Percentiles rank a stretch among this genome's conserved stretches.
phyloP scores from a whole-genome alignment of 192 early-diverging fungal genomes.

The Lobosporangium transversale region DNA sequence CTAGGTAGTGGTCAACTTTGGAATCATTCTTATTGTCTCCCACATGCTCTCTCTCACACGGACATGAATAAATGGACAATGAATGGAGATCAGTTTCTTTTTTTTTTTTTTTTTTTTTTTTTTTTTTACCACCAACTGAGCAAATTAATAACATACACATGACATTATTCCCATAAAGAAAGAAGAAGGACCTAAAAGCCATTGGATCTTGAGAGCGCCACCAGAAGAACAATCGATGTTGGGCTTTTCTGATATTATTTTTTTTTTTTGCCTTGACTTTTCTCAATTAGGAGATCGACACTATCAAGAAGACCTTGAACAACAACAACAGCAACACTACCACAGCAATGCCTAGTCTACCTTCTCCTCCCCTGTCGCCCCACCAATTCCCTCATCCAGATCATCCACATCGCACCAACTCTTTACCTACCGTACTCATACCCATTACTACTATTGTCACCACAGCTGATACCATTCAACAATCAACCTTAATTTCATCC shows the following conservation, averaged over 20 bases:
- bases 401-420: conserved; percentile 1
- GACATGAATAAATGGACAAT: too few species aligned
- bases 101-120: not conserved
- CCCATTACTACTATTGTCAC: not conserved
- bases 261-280: not conserved
- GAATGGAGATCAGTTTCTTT: too few species aligned
- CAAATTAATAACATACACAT: not conserved
- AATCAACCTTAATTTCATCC: too few species aligned
- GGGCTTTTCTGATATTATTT: not conserved
- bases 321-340: not conserved
- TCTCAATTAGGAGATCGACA: conserved; percentile 3
- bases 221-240: not conserved
- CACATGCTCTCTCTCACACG: too few species aligned
- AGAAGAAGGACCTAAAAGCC: not conserved
- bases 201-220: not conserved
- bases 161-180: not conserved
- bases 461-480: too few species aligned
- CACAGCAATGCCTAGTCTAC: conserved; percentile 24
- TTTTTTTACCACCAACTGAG: not conserved
- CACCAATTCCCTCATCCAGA: conserved; percentile 15
- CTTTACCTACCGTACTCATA: conserved; percentile 3
- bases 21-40: too few species aligned
- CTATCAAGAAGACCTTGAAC: not conserved
- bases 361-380: conserved; percentile 43
- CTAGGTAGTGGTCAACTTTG: too few species aligned